These are phyloP conservation scores for Lanmaoa rubissima DNA, from an alignment of 768 basidiomycete species.

Conservation along the genomic window DNA sequence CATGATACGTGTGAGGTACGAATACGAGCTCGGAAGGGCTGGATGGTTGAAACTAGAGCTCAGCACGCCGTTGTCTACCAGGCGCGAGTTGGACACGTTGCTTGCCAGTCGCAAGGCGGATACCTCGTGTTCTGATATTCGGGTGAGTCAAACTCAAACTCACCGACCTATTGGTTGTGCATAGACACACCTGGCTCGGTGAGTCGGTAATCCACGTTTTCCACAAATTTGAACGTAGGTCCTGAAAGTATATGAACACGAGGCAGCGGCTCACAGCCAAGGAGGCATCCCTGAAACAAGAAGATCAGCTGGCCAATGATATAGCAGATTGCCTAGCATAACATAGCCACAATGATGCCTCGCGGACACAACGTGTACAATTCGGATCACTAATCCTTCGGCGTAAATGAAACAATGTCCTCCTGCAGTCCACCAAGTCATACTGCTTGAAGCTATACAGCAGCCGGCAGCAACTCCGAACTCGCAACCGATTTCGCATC, in stretches of 20 bases:
- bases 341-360: constrained; percentile 26
- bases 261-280: background rate
- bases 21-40: background rate
- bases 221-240: background rate
- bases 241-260: constrained; percentile 5
- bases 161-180: background rate
- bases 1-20: constrained; percentile 12
- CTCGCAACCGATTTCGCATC: background rate
- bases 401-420: background rate
- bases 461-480: background rate
- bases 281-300: background rate
- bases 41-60: constrained; percentile 1
- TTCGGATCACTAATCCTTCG: background rate
- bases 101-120: background rate
- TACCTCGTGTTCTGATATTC: constrained; percentile 19
- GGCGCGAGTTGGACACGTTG: constrained; percentile 5
- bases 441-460: background rate
- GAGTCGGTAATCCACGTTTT: constrained; percentile 7
- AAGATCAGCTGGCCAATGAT: background rate
- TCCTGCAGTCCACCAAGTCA: background rate
- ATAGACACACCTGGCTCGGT: background rate
- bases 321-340: background rate
- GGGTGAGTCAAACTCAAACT: constrained; percentile 2
- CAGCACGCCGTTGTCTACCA: background rate
- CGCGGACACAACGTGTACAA: constrained; percentile 21